Evolutionary conservation across 2,329 filamentous ascomycete genomes (phyloP).

Genomic region (Penicillium expansum): DNA sequence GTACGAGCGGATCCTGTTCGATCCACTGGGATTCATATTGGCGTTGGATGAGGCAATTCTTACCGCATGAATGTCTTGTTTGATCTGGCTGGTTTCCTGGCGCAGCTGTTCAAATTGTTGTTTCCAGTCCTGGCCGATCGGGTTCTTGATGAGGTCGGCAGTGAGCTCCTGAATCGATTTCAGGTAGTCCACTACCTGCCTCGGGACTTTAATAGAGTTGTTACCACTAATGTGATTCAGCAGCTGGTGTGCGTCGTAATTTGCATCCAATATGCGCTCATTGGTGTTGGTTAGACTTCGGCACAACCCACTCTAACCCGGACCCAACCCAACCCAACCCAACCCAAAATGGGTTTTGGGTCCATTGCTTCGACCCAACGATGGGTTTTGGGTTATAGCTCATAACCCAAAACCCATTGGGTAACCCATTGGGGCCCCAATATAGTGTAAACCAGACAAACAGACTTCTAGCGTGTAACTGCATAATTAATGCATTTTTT

Average conservation of each 20-base stretch:
- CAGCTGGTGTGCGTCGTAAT: neutral
- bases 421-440: too few species aligned
- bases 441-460: too few species aligned
- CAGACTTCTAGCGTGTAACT: too few species aligned
- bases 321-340: too few species aligned
- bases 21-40: too few species aligned
- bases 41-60: neutral
- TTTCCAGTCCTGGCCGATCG: neutral
- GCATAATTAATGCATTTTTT: too few species aligned
- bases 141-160: neutral
- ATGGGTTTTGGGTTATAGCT: too few species aligned
- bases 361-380: too few species aligned
- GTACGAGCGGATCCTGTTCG: neutral
- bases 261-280: neutral
- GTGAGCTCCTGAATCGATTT: neutral
- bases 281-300: rapidly evolving
- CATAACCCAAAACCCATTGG: too few species aligned
- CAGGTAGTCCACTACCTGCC: neutral
- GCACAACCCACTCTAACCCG: too few species aligned
- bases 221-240: neutral
- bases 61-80: neutral
- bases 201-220: neutral
- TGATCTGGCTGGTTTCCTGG: neutral
- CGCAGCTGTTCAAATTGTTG: neutral
- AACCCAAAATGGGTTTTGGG: too few species aligned